Base-by-base conservation (phyloP, 2,329 filamentous ascomycete genomes). In the Saccharata proteae region DNA sequence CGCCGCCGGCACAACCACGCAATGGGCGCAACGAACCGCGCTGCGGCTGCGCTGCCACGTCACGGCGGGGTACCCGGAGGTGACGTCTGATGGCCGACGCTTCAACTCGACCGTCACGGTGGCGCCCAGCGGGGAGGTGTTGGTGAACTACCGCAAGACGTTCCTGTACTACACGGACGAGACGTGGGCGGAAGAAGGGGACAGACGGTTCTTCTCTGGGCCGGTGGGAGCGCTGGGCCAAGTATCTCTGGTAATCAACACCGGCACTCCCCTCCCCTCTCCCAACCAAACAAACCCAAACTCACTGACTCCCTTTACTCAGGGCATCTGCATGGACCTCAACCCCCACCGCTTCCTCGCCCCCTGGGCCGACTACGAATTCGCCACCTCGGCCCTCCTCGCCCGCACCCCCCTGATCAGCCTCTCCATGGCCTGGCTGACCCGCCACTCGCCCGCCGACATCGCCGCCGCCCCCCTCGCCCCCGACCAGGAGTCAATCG, bases 351-450 rank as follows among this genome's bases (percentile, higher is more conserved):
- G 62, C 26, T 77, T 77, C 49, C 54, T 62, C 22, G 63, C 70
- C 2, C 66, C 71, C 0, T 76, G 65, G 58, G 60, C 59, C 2
- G 62, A 57, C 3, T 77, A 69, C 46, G 74, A 78, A 43, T 74
- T 60, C 41, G 62, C 54, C 2, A 67, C 59, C 15, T 72, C 80
- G 25, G 58, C 77, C 5, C 48, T 83, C 0, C 55, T 71, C 2
- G 55, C 57, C 0, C 46, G 64, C 0, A 68, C 77, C 0, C 71
- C 74, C 10, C 39, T 86, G 0, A 73, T 82, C 2, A 70, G 85
- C 19, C 42, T 88, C 0, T 73, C 70, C 4, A 86, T 86, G 81
- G 80, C 82, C 0, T 88, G 80, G 81, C 60, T 81, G 18, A 83
- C 79, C 11, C 48, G 59, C 16, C 49, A 71, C 15, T 2, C 61